Evolutionary conservation across 192 early-diverging fungal genomes (phyloP), one percentile per base, ranked within the genome.

Genomic region (Entomortierella lignicola): DNA sequence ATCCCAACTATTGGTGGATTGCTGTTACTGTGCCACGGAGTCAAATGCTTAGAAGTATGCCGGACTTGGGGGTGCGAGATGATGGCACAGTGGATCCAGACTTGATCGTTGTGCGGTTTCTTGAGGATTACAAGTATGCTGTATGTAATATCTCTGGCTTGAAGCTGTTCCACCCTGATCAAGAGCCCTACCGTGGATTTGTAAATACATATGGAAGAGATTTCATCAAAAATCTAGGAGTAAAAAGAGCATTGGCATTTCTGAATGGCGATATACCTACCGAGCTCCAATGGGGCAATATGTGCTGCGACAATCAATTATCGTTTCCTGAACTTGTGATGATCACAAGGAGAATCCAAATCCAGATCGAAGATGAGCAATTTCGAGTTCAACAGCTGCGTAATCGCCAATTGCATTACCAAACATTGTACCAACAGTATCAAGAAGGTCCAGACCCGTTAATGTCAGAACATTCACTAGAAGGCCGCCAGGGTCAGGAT

Each of bases 21-120:
- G 72, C 72, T 12, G 58, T 74, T 15, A 74, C 72, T 8, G 63
- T 74, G 0, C 72, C 72, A 26, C 29, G 26, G 4, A 34, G 47
- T 10, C 63, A 74, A 57, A 60, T 66, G 63, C 63, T 66, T 27
- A 6, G 39, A 0, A 20, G 62, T 1, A 74, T 74, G 72, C 63
- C 72, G 7, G 48, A 61, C 0, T 21, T 71, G 1, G 6, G 10
- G 3, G n/a, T 0, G 13, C 50, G 15, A 18, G 32, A 61, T 7
- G 63, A 66, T 8, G 48, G 51, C 25, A 17, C 55, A 17, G 2
- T 20, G 8, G 63, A 74, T 3, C 52, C 63, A 10, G 58, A 74
- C 34, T 18, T 55, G 18, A 34, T 66, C 25, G 50, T 74, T 0
- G 72, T 74, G 21, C 63, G 64, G 42, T 74, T 66, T 37, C 50